Conservation (phyloP, 257 asterid species). For the Coffea canephora region DNA sequence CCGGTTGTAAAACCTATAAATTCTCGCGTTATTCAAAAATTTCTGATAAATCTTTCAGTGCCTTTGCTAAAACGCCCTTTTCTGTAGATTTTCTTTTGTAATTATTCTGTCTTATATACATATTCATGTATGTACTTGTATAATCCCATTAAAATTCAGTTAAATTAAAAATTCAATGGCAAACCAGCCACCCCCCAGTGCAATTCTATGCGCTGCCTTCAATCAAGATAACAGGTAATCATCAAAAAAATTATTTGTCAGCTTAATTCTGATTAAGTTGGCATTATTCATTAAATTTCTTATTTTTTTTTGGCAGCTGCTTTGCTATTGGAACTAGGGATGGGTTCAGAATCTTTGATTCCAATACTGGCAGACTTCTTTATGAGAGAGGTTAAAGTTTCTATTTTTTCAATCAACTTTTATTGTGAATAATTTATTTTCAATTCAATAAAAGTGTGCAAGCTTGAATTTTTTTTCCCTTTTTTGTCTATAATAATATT, state of each 20-base stretch:
- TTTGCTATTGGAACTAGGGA: slow-evolving; percentile 80
- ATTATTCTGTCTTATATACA: not conserved
- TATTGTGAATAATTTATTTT: not conserved
- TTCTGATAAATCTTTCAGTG: not conserved
- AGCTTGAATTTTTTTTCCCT: not conserved
- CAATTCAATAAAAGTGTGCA: not conserved
- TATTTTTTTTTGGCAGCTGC: slow-evolving; percentile 44
- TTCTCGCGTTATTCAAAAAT: not conserved
- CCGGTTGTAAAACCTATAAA: not conserved
- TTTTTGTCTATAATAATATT: not conserved
- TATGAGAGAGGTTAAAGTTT: slow-evolving; percentile 64
- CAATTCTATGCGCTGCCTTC: slow-evolving; percentile 75
- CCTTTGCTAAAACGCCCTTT: not conserved
- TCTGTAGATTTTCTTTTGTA: not conserved
- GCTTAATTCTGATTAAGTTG: not conserved
- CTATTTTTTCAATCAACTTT: not conserved
- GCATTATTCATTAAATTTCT: not conserved
- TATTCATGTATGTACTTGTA: not conserved
- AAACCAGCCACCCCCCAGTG: slow-evolving; percentile 51
- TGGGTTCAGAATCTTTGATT: slow-evolving; percentile 73
- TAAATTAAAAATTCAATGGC: slow-evolving; percentile 36
- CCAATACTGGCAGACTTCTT: slow-evolving; percentile 71
- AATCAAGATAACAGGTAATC: slow-evolving; percentile 81
- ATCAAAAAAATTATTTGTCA: not conserved
- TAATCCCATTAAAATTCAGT: not conserved